phyloP scores from a whole-genome alignment of 352 stramenopile genomes.

The Phytophthora nicotianae region DNA sequence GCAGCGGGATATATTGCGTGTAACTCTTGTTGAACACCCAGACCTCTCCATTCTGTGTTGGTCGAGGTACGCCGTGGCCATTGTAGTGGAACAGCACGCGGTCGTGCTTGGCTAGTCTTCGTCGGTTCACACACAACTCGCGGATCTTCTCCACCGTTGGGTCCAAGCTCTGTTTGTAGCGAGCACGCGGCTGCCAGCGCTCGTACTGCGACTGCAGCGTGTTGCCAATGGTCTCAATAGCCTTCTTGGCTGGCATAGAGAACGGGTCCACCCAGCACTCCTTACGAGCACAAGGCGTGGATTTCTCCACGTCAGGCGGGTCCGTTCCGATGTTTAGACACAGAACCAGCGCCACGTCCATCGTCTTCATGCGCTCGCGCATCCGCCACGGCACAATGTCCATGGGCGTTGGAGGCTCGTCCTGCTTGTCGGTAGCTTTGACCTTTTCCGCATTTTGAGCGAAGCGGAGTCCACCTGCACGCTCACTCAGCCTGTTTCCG shows the following conservation, averaged over 20 bases:
- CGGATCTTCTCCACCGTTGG: constrained; percentile 97
- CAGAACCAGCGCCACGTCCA: constrained; percentile 96
- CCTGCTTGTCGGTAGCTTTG: constrained; percentile 31
- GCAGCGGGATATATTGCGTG: constrained; percentile 99
- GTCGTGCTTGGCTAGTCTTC: constrained; percentile 92
- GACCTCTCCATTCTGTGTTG: constrained; percentile 97
- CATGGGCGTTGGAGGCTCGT: constrained; percentile 26
- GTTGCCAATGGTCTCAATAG: constrained; percentile 96
- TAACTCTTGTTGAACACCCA: constrained; percentile 99
- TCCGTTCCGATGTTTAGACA: constrained; percentile 99
- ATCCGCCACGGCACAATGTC: constrained; percentile 86
- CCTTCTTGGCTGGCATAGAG: constrained; percentile 93
- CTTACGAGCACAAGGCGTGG: constrained; percentile 95
- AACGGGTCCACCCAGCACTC: constrained; percentile 99
- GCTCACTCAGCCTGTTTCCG: constrained; percentile 13
- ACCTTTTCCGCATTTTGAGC: constrained; percentile 48
- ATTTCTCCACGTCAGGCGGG: constrained; percentile 96
- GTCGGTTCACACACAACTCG: constrained; percentile 92
- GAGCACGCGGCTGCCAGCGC: constrained; percentile 93
- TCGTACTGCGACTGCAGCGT: constrained; percentile 96
- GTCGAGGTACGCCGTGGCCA: constrained; percentile 98
- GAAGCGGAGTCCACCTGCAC: constrained; percentile 70
- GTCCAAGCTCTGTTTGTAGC: constrained; percentile 95
- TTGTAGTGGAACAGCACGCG: constrained; percentile 99
- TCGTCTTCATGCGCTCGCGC: constrained; percentile 90